Evolutionary conservation across 768 basidiomycete species (phyloP).

Genomic region (Trametes punicea): DNA sequence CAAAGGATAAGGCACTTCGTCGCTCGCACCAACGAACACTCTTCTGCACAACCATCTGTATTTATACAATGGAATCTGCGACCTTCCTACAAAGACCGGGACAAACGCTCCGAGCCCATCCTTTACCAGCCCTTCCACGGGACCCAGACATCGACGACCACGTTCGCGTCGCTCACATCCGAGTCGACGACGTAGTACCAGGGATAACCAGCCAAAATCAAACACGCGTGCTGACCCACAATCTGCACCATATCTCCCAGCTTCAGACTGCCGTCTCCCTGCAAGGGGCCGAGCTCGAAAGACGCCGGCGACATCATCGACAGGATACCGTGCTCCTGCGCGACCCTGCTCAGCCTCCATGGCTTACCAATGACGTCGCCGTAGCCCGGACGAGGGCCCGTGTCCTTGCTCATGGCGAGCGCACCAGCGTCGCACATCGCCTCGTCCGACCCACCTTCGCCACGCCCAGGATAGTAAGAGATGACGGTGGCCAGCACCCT

Average conservation of each 20-base stretch:
- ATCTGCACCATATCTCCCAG: slow-evolving; percentile 68
- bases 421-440: slow-evolving; percentile 82
- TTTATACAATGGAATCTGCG: slow-evolving; percentile 5
- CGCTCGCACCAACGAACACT: too few species aligned
- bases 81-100: background rate
- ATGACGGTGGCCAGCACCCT: slow-evolving; percentile 69
- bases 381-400: slow-evolving; percentile 65
- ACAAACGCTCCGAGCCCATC: background rate
- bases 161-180: slow-evolving; percentile 42
- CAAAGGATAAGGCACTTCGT: too few species aligned
- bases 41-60: background rate
- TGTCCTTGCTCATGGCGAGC: slow-evolving; percentile 86
- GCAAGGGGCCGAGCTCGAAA: slow-evolving; percentile 19
- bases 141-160: slow-evolving; percentile 79
- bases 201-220: slow-evolving; percentile 74
- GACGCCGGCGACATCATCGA: slow-evolving; percentile 31
- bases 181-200: slow-evolving; percentile 86
- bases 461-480: slow-evolving; percentile 75
- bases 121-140: slow-evolving; percentile 89
- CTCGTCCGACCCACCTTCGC: slow-evolving; percentile 59
- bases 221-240: slow-evolving; percentile 82
- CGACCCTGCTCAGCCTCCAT: slow-evolving; percentile 64
- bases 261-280: slow-evolving; percentile 35
- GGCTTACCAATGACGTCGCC: slow-evolving; percentile 67
- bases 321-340: slow-evolving; percentile 80